Percentiles rank a stretch among this genome's conserved stretches.
Conservation (phyloP, 2,329 filamentous ascomycete species). For the Colletotrichum zoysiae region DNA sequence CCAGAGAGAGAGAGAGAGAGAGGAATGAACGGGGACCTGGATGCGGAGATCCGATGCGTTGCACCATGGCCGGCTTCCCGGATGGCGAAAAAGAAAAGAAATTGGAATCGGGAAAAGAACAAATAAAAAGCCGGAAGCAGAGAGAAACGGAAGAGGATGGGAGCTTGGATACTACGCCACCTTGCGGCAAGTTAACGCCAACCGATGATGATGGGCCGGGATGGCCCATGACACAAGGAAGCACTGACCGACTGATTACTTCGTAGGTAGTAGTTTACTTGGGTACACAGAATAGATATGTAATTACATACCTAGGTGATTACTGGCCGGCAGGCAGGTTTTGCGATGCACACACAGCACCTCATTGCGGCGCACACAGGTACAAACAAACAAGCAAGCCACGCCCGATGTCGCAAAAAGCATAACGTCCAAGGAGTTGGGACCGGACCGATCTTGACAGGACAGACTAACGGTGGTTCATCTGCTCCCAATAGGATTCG, state of each 20-base stretch:
- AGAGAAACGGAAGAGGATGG: background rate
- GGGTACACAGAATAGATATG: background rate
- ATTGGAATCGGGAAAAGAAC: background rate
- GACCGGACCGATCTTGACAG: slow-evolving; percentile 11
- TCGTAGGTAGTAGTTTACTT: background rate
- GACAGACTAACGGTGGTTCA: slow-evolving; percentile 27
- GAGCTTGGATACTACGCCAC: slow-evolving; percentile 3
- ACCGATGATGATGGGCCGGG: slow-evolving; percentile 34
- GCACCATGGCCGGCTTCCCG: slow-evolving; percentile 3
- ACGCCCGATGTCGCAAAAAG: slow-evolving; percentile 5
- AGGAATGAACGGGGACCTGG: slow-evolving; percentile 30
- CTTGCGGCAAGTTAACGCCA: slow-evolving; percentile 27
- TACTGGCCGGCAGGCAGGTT: slow-evolving; percentile 12
- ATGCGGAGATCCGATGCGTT: slow-evolving; percentile 28
- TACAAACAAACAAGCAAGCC: background rate
- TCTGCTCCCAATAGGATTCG: slow-evolving; percentile 4
- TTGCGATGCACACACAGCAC: slow-evolving; percentile 10
- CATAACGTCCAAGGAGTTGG: slow-evolving; percentile 5
- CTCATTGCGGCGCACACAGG: background rate
- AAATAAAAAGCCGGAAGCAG: background rate
- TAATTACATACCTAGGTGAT: background rate
- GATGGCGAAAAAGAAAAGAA: background rate
- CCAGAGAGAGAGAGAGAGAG: slow-evolving; percentile 18
- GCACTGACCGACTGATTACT: background rate
- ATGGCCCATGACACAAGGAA: background rate